phyloP scores from a whole-genome alignment of 2,329 filamentous ascomycete genomes.

The Dothidotthia symphoricarpi region DNA sequence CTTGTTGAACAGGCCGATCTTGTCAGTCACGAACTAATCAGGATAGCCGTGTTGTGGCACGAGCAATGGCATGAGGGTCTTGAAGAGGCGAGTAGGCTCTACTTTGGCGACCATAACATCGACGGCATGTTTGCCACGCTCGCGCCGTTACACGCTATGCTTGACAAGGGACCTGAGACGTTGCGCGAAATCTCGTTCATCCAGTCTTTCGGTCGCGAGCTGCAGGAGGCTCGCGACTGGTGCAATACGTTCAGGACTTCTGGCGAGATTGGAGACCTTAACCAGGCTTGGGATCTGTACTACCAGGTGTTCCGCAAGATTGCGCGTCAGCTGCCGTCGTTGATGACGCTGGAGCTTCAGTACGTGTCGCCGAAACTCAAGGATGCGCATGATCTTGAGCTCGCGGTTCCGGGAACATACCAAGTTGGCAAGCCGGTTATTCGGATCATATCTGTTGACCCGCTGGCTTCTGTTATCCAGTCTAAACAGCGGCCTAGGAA shows the following conservation, averaged over 20 bases:
- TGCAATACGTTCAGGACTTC: constrained; percentile 87
- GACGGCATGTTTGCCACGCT: constrained; percentile 95
- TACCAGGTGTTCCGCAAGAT: constrained; percentile 98
- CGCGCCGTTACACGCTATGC: constrained; percentile 83
- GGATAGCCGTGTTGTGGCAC: constrained; percentile 96
- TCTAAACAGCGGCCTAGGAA: constrained; percentile 96
- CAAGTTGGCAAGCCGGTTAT: constrained; percentile 76
- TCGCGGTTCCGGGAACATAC: constrained; percentile 96
- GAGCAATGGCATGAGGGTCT: constrained; percentile 98
- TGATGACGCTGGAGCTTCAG: constrained; percentile 88
- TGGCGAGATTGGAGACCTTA: constrained; percentile 89
- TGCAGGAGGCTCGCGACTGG: constrained; percentile 94
- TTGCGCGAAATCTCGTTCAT: constrained; percentile 95
- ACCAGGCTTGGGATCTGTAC: constrained; percentile 98
- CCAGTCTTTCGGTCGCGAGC: constrained; percentile 92
- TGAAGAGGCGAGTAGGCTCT: constrained; percentile 92
- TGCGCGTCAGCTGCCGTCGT: constrained; percentile 84
- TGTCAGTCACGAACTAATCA: constrained; percentile 93
- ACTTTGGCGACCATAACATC: constrained; percentile 97
- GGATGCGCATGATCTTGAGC: constrained; percentile 77
- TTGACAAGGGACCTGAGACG: constrained; percentile 89
- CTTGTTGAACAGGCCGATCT: constrained; percentile 93
- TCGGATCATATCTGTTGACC: constrained; percentile 84
- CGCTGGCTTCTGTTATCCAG: constrained; percentile 85
- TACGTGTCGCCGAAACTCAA: constrained; percentile 96